Base-by-base conservation (phyloP, 2,329 filamentous ascomycete genomes). In the Dactylonectria estremocensis region DNA sequence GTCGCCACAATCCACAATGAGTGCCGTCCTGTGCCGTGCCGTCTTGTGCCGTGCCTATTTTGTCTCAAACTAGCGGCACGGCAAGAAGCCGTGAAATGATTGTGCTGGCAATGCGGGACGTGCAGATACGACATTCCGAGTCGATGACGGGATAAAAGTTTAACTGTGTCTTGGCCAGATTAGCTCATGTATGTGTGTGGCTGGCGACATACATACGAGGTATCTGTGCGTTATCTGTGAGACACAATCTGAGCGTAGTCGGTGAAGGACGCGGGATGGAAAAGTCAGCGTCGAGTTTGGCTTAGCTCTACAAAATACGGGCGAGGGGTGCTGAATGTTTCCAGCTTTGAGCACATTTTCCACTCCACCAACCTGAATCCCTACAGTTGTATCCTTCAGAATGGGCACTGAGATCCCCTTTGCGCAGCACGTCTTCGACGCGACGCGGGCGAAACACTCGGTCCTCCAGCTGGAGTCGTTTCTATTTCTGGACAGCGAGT, bases 341-440 rank as follows among this genome's bases (percentile, higher is more conserved):
- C 10, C 40, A 37, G 10, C 24, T 33, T 37, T n/a, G 16, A 16
- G 5, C 16, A n/a, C 6, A n/a, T 43, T n/a, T n/a, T 18, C 35
- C 5, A 11, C 35, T 11, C 8, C 40, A n/a, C 16, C n/a, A n/a
- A 43, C 3, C 14, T n/a, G 24, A 4, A 1, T 43, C 7, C 40
- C 6, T n/a, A 13, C 40, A n/a, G 8, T 13, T 9, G 3, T n/a
- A 33, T n/a, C 14, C 18, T 16, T n/a, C n/a, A 40, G 3, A 10
- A 59, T 59, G 58, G 11, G 3, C 3, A 31, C 11, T 16, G 46
- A 64, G 11, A 43, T 74, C 54, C 69, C 69, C 6, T 58, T 66
- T 37, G 62, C 71, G 60, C 62, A 67, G 37, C 40, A 62, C 20
- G 46, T 61, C 35, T 74, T 74, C 49, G 45, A 74, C 52, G 28